Percentiles rank a stretch among this genome's conserved stretches.
These are phyloP conservation scores for Crucihimalaya himalaica DNA, from an alignment of 345 rosid species.

Conservation along the genomic window DNA sequence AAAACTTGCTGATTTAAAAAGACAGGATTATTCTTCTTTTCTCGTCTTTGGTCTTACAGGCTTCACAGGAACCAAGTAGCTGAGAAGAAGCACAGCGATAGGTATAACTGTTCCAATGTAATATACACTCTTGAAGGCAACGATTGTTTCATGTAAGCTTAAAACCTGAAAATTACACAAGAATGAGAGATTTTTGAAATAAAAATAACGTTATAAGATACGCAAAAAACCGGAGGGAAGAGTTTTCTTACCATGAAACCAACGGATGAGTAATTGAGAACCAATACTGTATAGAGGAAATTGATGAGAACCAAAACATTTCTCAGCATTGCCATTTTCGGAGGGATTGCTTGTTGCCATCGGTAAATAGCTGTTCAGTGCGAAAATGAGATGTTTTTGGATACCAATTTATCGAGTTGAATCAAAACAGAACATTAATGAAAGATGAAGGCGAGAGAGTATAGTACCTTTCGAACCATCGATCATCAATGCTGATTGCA, in stretches of 20 bases:
- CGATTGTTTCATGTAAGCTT: constrained; percentile 72
- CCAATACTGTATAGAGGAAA: constrained; percentile 69
- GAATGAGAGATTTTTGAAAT: not conserved
- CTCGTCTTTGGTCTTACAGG: constrained; percentile 62
- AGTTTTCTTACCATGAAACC: constrained; percentile 78
- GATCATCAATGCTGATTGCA: constrained; percentile 94
- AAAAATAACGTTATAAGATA: not conserved
- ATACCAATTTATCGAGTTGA: not conserved
- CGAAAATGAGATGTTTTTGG: not conserved
- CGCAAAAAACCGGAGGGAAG: not conserved
- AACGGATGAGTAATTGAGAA: constrained; percentile 78
- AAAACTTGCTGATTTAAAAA: not conserved
- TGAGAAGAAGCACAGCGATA: constrained; percentile 58
- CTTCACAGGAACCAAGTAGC: constrained; percentile 63
- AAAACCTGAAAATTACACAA: constrained; percentile 54
- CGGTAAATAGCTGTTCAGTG: constrained; percentile 70
- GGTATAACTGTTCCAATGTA: constrained; percentile 80
- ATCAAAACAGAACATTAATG: not conserved
- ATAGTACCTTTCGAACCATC: constrained; percentile 83
- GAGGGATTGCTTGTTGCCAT: constrained; percentile 83
- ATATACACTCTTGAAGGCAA: constrained; percentile 74
- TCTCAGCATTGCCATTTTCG: constrained; percentile 52
- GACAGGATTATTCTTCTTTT: constrained; percentile 54
- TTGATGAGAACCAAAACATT: constrained; percentile 55
- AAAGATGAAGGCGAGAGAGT: not conserved